phyloP scores from a whole-genome alignment of 2,329 filamentous ascomycete species.

The Penicillium hesseltinei region DNA sequence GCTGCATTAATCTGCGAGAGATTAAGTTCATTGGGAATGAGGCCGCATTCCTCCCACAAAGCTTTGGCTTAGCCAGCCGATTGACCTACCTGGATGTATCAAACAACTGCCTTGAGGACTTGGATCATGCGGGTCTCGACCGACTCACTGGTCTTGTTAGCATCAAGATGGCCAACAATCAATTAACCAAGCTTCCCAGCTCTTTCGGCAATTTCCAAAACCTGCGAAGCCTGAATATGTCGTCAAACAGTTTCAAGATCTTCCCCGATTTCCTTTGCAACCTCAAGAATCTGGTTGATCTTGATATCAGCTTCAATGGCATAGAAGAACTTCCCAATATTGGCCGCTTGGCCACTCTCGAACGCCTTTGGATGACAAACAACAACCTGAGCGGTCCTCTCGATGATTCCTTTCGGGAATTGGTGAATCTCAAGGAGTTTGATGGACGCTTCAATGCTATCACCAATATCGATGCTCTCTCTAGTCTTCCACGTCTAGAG shows the following conservation, averaged over 20 bases:
- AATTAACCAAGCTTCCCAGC: conserved; percentile 70
- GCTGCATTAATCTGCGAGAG: conserved; percentile 84
- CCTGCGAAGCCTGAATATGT: conserved; percentile 82
- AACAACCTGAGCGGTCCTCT: conserved; percentile 79
- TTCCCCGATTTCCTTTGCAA: conserved; percentile 86
- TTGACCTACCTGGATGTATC: conserved; percentile 91
- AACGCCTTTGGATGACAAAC: conserved; percentile 92
- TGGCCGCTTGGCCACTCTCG: conserved; percentile 73
- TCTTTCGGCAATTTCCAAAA: conserved; percentile 80
- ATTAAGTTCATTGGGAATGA: conserved; percentile 97
- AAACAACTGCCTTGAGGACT: conserved; percentile 84
- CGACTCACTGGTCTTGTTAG: conserved; percentile 75
- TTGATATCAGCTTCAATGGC: conserved; percentile 95
- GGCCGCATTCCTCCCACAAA: conserved; percentile 78
- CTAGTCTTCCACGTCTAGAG: conserved; percentile 80
- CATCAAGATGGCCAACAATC: conserved; percentile 91
- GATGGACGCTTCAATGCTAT: conserved; percentile 94
- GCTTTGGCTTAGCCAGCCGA: conserved; percentile 74
- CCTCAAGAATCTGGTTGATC: conserved; percentile 77
- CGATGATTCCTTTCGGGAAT: conserved; percentile 67
- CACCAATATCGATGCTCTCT: conserved; percentile 81
- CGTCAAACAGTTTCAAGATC: conserved; percentile 83
- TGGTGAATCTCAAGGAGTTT: conserved; percentile 78
- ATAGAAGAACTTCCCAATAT: conserved; percentile 78
- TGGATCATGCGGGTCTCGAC: conserved; percentile 80